phyloP scores from a whole-genome alignment of 2,329 filamentous ascomycete species.

The Colletotrichum nymphaeae region DNA sequence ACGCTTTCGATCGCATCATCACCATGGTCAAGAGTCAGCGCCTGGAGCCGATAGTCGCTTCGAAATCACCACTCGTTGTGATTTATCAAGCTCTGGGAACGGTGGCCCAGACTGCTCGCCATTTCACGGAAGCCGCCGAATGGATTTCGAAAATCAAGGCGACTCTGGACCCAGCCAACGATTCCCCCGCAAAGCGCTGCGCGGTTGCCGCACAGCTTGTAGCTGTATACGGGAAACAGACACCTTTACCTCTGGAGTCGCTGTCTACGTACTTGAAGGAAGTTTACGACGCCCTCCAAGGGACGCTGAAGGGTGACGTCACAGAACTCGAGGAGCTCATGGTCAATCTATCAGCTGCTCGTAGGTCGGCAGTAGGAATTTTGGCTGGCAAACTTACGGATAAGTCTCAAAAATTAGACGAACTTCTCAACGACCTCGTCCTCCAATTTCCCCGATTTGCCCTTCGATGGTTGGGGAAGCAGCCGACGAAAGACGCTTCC shows the following conservation, averaged over 20 bases:
- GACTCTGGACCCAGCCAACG: constrained; percentile 49
- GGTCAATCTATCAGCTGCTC: constrained; percentile 63
- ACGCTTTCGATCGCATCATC: constrained; percentile 47
- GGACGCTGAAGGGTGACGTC: constrained; percentile 68
- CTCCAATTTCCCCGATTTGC: constrained; percentile 70
- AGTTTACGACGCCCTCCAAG: constrained; percentile 67
- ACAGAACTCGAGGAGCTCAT: constrained; percentile 72
- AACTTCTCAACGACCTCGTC: constrained; percentile 66
- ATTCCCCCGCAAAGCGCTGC: constrained; percentile 62
- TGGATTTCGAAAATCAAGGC: constrained; percentile 64
- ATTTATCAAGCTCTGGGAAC: constrained; percentile 66
- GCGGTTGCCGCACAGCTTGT: constrained; percentile 67
- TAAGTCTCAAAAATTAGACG: constrained; percentile 37
- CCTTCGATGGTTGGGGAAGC: constrained; percentile 70
- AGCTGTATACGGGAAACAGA: constrained; percentile 62
- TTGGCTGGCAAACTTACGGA: constrained; percentile 42
- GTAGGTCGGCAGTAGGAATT: constrained; percentile 64
- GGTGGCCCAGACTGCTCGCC: constrained; percentile 57
- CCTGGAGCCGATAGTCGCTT: constrained; percentile 47
- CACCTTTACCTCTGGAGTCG: constrained; percentile 46
- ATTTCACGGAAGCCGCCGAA: constrained; percentile 61
- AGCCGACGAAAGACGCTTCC: constrained; percentile 60
- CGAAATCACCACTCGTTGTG: constrained; percentile 56
- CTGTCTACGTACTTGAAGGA: constrained; percentile 57
- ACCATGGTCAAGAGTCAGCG: constrained; percentile 47